Conservation (phyloP, 805 yeast species). For the Saccharomyces jurei region DNA sequence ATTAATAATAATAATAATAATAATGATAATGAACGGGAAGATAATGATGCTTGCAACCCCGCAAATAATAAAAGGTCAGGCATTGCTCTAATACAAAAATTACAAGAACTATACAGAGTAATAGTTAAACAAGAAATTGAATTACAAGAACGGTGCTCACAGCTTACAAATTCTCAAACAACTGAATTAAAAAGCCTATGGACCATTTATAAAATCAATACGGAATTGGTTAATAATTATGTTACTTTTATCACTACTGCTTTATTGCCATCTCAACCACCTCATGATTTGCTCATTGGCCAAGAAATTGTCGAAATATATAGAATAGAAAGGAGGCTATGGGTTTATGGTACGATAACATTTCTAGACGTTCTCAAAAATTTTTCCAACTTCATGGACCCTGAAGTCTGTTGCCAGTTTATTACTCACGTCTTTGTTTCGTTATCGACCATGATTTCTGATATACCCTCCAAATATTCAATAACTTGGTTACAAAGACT, state of each 20-base stretch:
- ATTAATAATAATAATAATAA: slow-evolving; percentile 10
- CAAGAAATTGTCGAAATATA: slow-evolving; percentile 69
- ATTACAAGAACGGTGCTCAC: slow-evolving; percentile 63
- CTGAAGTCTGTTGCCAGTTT: slow-evolving; percentile 69
- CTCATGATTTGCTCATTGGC: slow-evolving; percentile 37
- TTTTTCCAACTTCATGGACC: slow-evolving; percentile 66
- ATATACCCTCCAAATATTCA: slow-evolving; percentile 30
- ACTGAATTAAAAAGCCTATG: slow-evolving; percentile 58
- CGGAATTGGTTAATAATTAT: slow-evolving; percentile 59
- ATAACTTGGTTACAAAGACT: slow-evolving; percentile 69
- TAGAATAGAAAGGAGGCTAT: slow-evolving; percentile 68
- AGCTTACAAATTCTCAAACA: slow-evolving; percentile 45
- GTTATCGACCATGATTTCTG: slow-evolving; percentile 35
- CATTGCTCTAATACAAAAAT: slow-evolving; percentile 51
- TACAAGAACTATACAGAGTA: slow-evolving; percentile 66
- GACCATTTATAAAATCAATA: slow-evolving; percentile 62
- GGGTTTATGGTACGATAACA: slow-evolving; percentile 83
- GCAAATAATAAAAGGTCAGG: slow-evolving; percentile 28
- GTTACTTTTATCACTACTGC: slow-evolving; percentile 67
- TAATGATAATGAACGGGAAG: slow-evolving; percentile 8
- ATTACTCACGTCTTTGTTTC: slow-evolving; percentile 62
- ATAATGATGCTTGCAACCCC: slow-evolving; percentile 2
- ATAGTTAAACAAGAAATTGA: slow-evolving; percentile 61
- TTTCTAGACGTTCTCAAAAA: slow-evolving; percentile 70
- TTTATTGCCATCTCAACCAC: slow-evolving; percentile 59